phyloP scores from a whole-genome alignment of 1,284 basidiomycete species.

The Sporisorium iseilematis-ciliati region DNA sequence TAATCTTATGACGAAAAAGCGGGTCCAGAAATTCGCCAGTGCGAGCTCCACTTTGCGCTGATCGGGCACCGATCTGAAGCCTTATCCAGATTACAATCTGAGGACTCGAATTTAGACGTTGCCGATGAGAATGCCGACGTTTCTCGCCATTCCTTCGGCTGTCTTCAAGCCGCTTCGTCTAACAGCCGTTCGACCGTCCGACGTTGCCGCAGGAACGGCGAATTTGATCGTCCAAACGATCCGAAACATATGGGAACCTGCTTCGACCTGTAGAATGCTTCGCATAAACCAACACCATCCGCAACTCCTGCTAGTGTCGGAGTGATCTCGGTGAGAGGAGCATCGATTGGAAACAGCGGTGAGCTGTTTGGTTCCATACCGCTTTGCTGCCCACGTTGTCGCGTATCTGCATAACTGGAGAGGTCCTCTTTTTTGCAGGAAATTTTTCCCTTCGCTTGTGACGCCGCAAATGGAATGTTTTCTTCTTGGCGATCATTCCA shows the following conservation, averaged over 20 bases:
- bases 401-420: conserved; percentile 21
- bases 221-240: background rate
- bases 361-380: background rate
- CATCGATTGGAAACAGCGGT: background rate
- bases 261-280: background rate
- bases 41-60: too few species aligned
- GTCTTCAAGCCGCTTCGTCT: background rate
- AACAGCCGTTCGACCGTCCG: background rate
- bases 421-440: conserved; percentile 20
- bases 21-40: too few species aligned
- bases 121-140: conserved; percentile 3
- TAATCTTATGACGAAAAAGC: too few species aligned
- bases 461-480: conserved; percentile 11
- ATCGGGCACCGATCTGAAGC: too few species aligned
- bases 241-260: background rate
- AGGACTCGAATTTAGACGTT: too few species aligned
- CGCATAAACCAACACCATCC: conserved; percentile 2
- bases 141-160: too few species aligned
- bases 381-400: background rate
- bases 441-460: background rate
- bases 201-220: background rate
- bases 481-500: too few species aligned
- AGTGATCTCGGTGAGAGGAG: background rate
- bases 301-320: background rate
- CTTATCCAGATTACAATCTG: too few species aligned